A percentile compares a stretch with the other conserved stretches of the same genome.
Evolutionary conservation across 2,329 filamentous ascomycete genomes (phyloP).

Genomic region (Fusarium liriodendri): DNA sequence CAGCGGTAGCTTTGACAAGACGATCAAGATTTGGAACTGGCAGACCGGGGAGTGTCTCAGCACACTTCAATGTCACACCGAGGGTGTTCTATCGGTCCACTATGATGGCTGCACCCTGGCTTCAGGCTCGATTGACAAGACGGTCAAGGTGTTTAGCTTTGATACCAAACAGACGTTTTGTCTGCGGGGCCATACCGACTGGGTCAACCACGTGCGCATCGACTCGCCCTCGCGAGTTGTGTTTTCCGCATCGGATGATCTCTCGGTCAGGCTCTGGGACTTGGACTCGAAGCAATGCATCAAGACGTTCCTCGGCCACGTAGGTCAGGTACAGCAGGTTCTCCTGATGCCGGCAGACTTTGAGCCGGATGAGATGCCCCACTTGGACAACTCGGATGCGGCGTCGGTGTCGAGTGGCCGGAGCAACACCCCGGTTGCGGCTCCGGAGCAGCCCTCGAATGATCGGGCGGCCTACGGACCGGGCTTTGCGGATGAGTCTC

Average conservation of each 20-base stretch:
- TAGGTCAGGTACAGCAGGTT: conserved; percentile 95
- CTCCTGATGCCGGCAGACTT: conserved; percentile 87
- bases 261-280: conserved; percentile 92
- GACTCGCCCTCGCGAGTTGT: conserved; percentile 85
- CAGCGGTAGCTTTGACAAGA: conserved; percentile 88
- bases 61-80: conserved; percentile 81
- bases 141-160: conserved; percentile 93
- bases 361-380: conserved; percentile 78
- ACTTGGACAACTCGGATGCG: conserved; percentile 65
- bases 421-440: conserved; percentile 54
- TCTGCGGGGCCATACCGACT: conserved; percentile 87
- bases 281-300: conserved; percentile 86
- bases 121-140: conserved; percentile 89
- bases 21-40: conserved; percentile 97
- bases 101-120: conserved; percentile 87
- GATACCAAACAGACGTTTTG: conserved; percentile 83
- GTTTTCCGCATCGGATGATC: conserved; percentile 93
- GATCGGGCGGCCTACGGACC: conserved; percentile 68
- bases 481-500: conserved; percentile 70
- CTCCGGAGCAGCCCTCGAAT: conserved; percentile 51
- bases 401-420: conserved; percentile 61
- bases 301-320: conserved; percentile 84
- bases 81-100: conserved; percentile 87
- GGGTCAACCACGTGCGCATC: conserved; percentile 96
- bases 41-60: conserved; percentile 87